Conservation (phyloP, 495 filamentous ascomycete genomes). For the Xylaria castorea region DNA sequence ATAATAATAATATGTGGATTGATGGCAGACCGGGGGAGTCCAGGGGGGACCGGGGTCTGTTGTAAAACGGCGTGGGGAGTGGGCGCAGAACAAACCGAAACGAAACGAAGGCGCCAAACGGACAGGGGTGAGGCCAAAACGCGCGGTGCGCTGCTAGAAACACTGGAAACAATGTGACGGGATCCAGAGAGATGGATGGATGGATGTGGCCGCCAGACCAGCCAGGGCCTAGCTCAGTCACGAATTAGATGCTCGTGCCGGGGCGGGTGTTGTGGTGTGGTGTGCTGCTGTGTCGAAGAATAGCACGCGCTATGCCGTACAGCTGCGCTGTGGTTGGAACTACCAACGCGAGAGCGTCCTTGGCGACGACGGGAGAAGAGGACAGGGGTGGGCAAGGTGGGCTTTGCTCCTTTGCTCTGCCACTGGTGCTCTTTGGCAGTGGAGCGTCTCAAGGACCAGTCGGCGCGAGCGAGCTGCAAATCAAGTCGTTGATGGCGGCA, state of each 20-base stretch:
- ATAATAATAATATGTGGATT: constrained; percentile 24
- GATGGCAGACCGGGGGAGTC: constrained; percentile 29
- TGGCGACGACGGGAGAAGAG: background rate
- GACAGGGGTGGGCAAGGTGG: constrained; percentile 11
- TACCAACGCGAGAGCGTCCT: constrained; percentile 2
- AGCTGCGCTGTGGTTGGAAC: background rate
- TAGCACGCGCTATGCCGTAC: constrained; percentile 11
- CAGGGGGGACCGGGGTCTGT: constrained; percentile 32
- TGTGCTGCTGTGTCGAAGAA: constrained; percentile 5
- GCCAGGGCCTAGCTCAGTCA: constrained; percentile 6
- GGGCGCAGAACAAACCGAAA: constrained; percentile 27
- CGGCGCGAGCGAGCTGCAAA: constrained; percentile 19
- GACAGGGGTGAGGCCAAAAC: constrained; percentile 32
- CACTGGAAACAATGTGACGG: constrained; percentile 32
- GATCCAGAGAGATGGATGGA: constrained; percentile 31
- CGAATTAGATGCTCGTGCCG: constrained; percentile 5
- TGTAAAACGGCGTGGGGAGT: constrained; percentile 30
- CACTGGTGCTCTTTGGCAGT: constrained; percentile 3
- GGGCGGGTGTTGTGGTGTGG: background rate
- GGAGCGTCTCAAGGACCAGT: constrained; percentile 25
- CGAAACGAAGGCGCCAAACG: constrained; percentile 30
- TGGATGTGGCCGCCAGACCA: constrained; percentile 18
- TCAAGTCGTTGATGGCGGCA: constrained; percentile 22
- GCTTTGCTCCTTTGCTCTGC: background rate
- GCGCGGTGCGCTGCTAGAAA: constrained; percentile 24